Evolutionary conservation across 2,329 filamentous ascomycete genomes (phyloP), one percentile per base, ranked within the genome.

Genomic region (Alternaria ethzedia): DNA sequence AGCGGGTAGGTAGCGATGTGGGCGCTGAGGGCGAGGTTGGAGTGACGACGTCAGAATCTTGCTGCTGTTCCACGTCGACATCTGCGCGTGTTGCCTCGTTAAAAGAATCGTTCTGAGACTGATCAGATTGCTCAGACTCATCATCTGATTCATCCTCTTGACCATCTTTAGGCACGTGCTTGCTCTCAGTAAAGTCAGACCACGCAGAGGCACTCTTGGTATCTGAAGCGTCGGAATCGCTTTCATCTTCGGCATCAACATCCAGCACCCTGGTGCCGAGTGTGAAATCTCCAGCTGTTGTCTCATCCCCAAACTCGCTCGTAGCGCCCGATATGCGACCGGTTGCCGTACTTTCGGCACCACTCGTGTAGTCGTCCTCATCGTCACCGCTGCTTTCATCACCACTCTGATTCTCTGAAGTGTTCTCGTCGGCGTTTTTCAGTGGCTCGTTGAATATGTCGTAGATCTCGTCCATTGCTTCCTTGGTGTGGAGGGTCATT

Each of bases 401-500:
- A 49, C 91, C 89, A 60, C 90, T 89, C 13, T 93, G 89, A 3
- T 85, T 84, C 23, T 85, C 86, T 0, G 81, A 78, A 43, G 81
- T 77, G 30, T 82, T 81, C 2, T 82, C 78, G 17, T 81, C 80
- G 59, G 83, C 79, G 3, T 83, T 82, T 65, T 86, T 86, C 36
- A 95, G 79, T 2, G 96, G 95, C 61, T 96, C 92, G 74, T 96
- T 98, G 82, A 98, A 99, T 51, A 99, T 93, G 61, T 94, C 94
- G 74, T 98, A 98, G 56, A 99, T 97, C 71, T 99, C 96, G 71
- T 98, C 94, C 66, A 95, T 97, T 5, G 96, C 96, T 68, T 96
- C 95, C 72, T 89, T 92, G 12, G 96, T 99, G 76, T 98, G 94
- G 69, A 99, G 88, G 1, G 96, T 99, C 94, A 99, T 97, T 2